Conservation (phyloP, 768 basidiomycete genomes). For the Podaxis sp. region DNA sequence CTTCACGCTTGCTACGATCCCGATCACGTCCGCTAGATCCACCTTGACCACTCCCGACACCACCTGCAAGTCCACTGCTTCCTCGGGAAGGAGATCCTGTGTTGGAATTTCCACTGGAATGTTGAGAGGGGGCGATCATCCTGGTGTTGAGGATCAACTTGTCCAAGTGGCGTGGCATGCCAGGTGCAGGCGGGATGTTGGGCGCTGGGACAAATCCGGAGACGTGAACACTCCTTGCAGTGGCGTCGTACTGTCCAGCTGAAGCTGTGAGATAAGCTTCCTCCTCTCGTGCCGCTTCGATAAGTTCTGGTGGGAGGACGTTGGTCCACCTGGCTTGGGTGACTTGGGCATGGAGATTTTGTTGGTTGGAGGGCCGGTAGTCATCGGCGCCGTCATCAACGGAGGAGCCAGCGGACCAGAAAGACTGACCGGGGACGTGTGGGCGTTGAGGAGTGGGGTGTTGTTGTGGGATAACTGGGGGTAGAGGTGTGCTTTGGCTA, state of each 20-base stretch:
- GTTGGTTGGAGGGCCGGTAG: conserved; percentile 8
- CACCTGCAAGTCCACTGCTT: conserved; percentile 17
- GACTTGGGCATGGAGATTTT: conserved; percentile 13
- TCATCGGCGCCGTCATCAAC: conserved; percentile 32
- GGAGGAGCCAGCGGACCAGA: conserved; percentile 38
- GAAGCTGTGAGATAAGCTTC: conserved; percentile 66
- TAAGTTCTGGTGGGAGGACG: conserved; percentile 73
- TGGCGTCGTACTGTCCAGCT: conserved; percentile 31
- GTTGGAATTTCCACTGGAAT: conserved; percentile 6
- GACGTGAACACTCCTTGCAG: conserved; percentile 23
- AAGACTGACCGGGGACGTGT: conserved; percentile 34
- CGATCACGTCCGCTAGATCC: conserved; percentile 8
- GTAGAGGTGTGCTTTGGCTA: conserved; percentile 18
- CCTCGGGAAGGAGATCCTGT: conserved; percentile 5
- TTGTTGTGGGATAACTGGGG: conserved; percentile 31
- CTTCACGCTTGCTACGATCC: conserved; percentile 1
- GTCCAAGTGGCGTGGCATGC: conserved; percentile 87
- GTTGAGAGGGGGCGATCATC: conserved; percentile 26
- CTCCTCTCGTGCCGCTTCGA: conserved; percentile 80
- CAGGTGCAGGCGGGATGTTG: conserved; percentile 84
- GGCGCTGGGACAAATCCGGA: conserved; percentile 58
- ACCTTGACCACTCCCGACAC: conserved; percentile 30
- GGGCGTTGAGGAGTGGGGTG: conserved; percentile 20
- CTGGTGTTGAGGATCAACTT: conserved; percentile 84
- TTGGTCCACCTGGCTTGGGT: conserved; percentile 62